phyloP scores from a whole-genome alignment of 2,329 filamentous ascomycete species.

The Neofusicoccum laricinum region DNA sequence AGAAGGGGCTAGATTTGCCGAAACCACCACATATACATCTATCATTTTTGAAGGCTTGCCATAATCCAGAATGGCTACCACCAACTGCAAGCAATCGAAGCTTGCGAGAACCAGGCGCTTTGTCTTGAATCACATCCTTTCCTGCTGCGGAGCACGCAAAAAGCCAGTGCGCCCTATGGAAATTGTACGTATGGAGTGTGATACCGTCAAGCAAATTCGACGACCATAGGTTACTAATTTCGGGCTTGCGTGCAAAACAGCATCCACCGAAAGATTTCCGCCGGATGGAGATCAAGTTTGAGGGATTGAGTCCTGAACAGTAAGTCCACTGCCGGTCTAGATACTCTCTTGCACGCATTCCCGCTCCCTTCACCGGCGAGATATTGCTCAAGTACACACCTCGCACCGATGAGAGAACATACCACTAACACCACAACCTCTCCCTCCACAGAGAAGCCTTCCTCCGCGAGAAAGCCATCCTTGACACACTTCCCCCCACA shows the following conservation, averaged over 20 bases:
- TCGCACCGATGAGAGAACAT: not conserved
- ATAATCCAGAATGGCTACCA: not conserved
- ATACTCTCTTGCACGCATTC: not conserved
- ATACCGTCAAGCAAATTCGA: not conserved
- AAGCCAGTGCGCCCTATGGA: constrained; percentile 21
- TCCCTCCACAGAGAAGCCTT: constrained; percentile 21
- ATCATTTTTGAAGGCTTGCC: not conserved
- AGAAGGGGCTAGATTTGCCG: not conserved
- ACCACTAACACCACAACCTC: not conserved
- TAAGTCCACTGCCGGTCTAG: constrained; percentile 15
- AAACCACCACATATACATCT: not conserved
- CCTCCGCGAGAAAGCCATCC: constrained; percentile 31
- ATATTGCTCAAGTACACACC: too few species aligned
- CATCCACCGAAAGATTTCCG: constrained; percentile 19
- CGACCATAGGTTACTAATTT: constrained; percentile 16
- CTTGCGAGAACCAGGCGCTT: not conserved
- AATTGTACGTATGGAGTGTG: constrained; percentile 18
- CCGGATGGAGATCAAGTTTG: constrained; percentile 26
- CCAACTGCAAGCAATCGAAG: not conserved
- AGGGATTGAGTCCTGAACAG: constrained; percentile 30
- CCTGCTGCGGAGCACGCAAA: constrained; percentile 25
- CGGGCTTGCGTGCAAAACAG: not conserved
- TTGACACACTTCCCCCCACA: constrained; percentile 26
- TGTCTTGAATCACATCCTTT: constrained; percentile 20
- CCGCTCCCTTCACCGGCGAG: too few species aligned